Conservation (phyloP, 2,329 filamentous ascomycete species). For the Aspergillus oerlinghausenensis region DNA sequence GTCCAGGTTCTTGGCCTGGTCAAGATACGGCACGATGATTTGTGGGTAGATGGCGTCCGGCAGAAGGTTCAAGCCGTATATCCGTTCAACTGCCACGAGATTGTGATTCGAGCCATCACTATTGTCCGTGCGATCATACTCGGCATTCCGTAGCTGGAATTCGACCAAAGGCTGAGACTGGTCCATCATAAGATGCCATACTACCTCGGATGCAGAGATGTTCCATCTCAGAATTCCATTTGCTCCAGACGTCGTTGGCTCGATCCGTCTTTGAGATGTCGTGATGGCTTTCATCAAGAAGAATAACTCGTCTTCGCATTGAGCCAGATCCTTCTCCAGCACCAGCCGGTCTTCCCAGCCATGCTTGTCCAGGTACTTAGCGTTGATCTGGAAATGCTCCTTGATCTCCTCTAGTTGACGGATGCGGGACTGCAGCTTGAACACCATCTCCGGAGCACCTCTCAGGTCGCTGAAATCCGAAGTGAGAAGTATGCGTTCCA, state of each 20-base stretch:
- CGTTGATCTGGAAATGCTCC: constrained; percentile 88
- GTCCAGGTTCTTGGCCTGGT: constrained; percentile 55
- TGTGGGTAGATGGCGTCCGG: constrained; percentile 89
- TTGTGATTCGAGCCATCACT: constrained; percentile 96
- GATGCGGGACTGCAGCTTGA: constrained; percentile 85
- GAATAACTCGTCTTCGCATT: constrained; percentile 94
- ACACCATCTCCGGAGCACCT: constrained; percentile 89
- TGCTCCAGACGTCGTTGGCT: constrained; percentile 61
- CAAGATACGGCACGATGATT: constrained; percentile 86
- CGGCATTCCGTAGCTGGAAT: constrained; percentile 82
- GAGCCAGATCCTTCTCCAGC: constrained; percentile 83
- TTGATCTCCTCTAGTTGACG: constrained; percentile 95
- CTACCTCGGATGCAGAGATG: constrained; percentile 89
- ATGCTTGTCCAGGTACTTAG: constrained; percentile 76
- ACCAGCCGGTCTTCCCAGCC: constrained; percentile 87
- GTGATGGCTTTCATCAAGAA: constrained; percentile 99
- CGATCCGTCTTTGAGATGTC: constrained; percentile 81
- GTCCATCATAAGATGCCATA: constrained; percentile 92
- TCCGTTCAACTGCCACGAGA: constrained; percentile 77
- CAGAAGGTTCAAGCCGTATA: constrained; percentile 84
- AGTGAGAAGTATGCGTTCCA: constrained; percentile 98
- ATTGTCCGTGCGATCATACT: constrained; percentile 94
- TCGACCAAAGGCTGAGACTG: constrained; percentile 85
- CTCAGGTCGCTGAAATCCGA: constrained; percentile 97
- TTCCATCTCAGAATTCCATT: constrained; percentile 85